Evolutionary conservation across 306 rosid species (phyloP).

Genomic region (Quercus alba): DNA sequence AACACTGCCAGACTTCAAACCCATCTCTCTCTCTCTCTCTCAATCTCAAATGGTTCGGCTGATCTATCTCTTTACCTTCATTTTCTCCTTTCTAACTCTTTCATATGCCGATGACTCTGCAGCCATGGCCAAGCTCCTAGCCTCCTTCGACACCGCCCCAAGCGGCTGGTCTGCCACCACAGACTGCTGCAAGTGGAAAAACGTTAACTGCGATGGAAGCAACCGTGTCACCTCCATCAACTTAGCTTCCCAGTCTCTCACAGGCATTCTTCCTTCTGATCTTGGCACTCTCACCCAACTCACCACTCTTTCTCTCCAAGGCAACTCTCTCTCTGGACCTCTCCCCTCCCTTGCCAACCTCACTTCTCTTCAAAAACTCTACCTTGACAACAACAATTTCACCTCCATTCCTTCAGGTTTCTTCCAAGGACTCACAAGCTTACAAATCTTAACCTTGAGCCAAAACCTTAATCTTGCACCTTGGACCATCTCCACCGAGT

Average conservation of each 20-base stretch:
- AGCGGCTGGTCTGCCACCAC: constrained; percentile 39
- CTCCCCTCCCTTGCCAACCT: constrained; percentile 68
- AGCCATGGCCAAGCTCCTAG: constrained; percentile 34
- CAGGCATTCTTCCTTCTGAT: constrained; percentile 66
- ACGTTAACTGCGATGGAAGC: constrained; percentile 46
- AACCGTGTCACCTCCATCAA: constrained; percentile 49
- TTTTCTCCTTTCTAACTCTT: neutral
- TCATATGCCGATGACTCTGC: constrained; percentile 48
- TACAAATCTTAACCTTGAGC: constrained; percentile 43
- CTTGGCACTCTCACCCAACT: constrained; percentile 61
- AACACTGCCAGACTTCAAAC: no score
- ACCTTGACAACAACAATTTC: constrained; percentile 56
- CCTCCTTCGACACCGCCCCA: constrained; percentile 34
- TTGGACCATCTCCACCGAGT: constrained; percentile 49
- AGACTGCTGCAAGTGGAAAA: constrained; percentile 54
- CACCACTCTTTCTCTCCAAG: constrained; percentile 39
- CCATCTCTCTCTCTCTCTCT: no score
- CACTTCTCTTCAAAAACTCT: constrained; percentile 28
- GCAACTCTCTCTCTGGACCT: constrained; percentile 46
- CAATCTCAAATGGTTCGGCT: no score
- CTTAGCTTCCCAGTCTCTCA: constrained; percentile 36
- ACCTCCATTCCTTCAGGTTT: constrained; percentile 38
- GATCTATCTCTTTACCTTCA: no score
- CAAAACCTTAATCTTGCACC: constrained; percentile 27
- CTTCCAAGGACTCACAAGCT: constrained; percentile 40